Evolutionary conservation across 2,329 filamentous ascomycete genomes (phyloP), one percentile per base, ranked within the genome.

Genomic region (Penicillium sp.): DNA sequence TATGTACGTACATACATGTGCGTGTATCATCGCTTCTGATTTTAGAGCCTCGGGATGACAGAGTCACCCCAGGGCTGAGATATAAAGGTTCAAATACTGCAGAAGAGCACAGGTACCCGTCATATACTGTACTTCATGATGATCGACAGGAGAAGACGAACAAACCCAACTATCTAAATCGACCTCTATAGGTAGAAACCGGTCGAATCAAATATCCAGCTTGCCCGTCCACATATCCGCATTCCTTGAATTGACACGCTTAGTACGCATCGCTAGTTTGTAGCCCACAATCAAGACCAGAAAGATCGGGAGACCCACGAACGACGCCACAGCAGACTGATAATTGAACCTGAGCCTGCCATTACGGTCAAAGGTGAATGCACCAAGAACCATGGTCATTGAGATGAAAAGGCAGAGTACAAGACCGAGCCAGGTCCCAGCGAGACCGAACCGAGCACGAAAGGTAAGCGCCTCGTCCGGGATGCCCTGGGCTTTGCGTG

Each of bases 371-470:
- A 27, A 85, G 9, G 55, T 77, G 70, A 93, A 92, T 49, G 88
- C 85, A 54, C 83, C 81, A 74, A 87, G 92, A 78, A 91, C 91
- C 83, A 93, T 93, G 69, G 90, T 93, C 57, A 93, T 69, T 1
- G 88, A 85, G 59, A 95, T 89, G 23, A 93, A 72, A 66, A 83
- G 80, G 75, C 88, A 91, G 73, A 91, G 86, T 67, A 82, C 75
- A 3, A 93, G 80, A 0, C 88, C 88, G 55, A 80, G 76, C 71
- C 85, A 85, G 0, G 87, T 91, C 5, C 91, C 91, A 62, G 75
- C 83, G 46, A 87, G 77, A 25, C 90, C 90, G 26, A 93, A 82
- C 0, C 90, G 90, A 0, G 90, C 88, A 26, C 80, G 80, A 70
- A 88, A 92, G 0, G 84, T 81, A 57, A 90, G 78, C 29, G 75